phyloP scores from a whole-genome alignment of 768 basidiomycete species.

The Lyophyllum shimeji region DNA sequence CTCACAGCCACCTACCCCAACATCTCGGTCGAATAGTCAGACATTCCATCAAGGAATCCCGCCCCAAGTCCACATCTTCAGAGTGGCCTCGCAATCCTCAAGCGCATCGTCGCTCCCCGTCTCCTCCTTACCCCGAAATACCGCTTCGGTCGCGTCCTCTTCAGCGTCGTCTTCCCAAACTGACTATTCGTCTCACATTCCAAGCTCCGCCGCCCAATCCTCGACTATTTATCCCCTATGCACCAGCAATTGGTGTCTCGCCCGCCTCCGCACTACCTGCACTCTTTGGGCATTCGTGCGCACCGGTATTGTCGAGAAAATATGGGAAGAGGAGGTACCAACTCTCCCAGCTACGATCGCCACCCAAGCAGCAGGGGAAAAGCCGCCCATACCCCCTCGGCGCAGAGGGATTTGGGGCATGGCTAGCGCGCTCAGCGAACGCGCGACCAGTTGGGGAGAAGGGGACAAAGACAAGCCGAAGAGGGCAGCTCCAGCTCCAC shows the following conservation, averaged over 20 bases:
- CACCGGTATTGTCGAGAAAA: constrained; percentile 74
- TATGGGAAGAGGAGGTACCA: constrained; percentile 85
- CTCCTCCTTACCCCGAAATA: constrained; percentile 21
- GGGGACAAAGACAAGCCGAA: constrained; percentile 39
- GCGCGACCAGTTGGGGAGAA: constrained; percentile 56
- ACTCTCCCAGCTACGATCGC: constrained; percentile 28
- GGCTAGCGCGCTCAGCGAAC: constrained; percentile 60
- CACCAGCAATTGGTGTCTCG: constrained; percentile 81
- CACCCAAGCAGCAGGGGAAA: constrained; percentile 28
- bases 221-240: constrained; percentile 79
- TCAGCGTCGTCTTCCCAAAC: constrained; percentile 28
- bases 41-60: constrained; percentile 28
- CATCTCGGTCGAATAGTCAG: constrained; percentile 17
- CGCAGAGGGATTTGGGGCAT: constrained; percentile 67
- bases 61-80: constrained; percentile 67
- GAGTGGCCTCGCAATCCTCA: constrained; percentile 42
- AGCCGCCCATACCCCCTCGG: constrained; percentile 65
- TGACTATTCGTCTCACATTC: constrained; percentile 23
- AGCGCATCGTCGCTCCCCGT: constrained; percentile 33
- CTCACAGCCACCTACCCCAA: constrained; percentile 32
- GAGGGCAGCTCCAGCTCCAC: constrained; percentile 13
- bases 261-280: constrained; percentile 82
- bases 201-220: constrained; percentile 25
- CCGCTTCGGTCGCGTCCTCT: constrained; percentile 20
- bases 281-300: constrained; percentile 89